phyloP scores from a whole-genome alignment of 2,329 filamentous ascomycete genomes.

The Bipolaris victoriae region DNA sequence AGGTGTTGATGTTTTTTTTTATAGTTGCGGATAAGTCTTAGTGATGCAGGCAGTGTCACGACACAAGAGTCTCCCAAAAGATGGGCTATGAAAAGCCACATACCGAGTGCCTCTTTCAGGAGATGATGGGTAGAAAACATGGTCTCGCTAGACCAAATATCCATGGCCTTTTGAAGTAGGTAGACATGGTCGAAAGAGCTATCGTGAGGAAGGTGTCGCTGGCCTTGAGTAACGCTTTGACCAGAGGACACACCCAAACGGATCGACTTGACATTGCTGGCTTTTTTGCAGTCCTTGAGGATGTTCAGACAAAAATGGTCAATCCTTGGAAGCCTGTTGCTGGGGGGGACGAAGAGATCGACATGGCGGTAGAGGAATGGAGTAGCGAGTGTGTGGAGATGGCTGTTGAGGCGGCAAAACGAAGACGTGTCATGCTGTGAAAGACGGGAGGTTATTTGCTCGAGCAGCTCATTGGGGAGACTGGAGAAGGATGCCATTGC shows the following conservation, averaged over 20 bases:
- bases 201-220: conserved; percentile 26
- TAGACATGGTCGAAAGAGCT: conserved; percentile 19
- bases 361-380: conserved; percentile 35
- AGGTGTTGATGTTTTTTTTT: background rate
- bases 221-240: conserved; percentile 18
- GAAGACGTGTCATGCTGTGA: conserved; percentile 26
- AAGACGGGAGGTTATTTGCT: conserved; percentile 29
- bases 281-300: conserved; percentile 21
- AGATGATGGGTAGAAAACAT: conserved; percentile 24
- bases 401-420: conserved; percentile 21
- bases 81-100: background rate
- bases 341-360: conserved; percentile 27
- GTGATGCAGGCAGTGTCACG: too few species aligned
- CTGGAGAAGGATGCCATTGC: conserved; percentile 29
- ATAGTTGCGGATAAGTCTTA: too few species aligned
- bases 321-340: conserved; percentile 29
- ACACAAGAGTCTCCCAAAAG: background rate
- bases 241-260: conserved; percentile 26
- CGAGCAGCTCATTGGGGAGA: conserved; percentile 34
- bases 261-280: conserved; percentile 28
- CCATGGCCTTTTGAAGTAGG: conserved; percentile 21
- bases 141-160: conserved; percentile 19
- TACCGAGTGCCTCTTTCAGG: conserved; percentile 24
- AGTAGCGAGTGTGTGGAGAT: conserved; percentile 18
- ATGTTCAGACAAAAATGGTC: conserved; percentile 35